Percentiles rank a stretch among this genome's conserved stretches.
phyloP scores from a whole-genome alignment of 352 stramenopile species.

The Peronospora belbahrii region DNA sequence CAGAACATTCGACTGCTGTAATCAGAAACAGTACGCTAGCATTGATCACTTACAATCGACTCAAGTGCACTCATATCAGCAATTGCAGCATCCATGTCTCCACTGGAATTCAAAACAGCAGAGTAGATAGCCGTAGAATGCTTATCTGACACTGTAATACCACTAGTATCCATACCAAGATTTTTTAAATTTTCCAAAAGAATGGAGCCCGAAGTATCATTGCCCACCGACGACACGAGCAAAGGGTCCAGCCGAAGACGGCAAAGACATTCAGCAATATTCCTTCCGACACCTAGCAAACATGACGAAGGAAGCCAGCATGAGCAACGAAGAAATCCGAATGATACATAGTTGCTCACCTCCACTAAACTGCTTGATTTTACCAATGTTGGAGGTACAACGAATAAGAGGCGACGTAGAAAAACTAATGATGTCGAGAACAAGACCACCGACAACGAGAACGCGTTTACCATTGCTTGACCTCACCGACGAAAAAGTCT shows the following conservation, averaged over 20 bases:
- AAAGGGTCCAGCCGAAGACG: slow-evolving; percentile 54
- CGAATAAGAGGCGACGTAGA: slow-evolving; percentile 58
- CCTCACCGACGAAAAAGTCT: slow-evolving; percentile 2
- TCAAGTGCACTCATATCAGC: slow-evolving; percentile 84
- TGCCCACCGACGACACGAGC: slow-evolving; percentile 77
- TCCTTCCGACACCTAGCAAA: slow-evolving; percentile 82
- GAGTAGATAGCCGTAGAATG: slow-evolving; percentile 81
- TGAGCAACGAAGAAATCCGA: too few relatives aligned
- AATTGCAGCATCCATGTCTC: slow-evolving; percentile 80
- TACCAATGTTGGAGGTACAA: slow-evolving; percentile 85
- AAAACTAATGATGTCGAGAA: slow-evolving; percentile 82
- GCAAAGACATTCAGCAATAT: slow-evolving; percentile 86
- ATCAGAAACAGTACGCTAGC: neutral
- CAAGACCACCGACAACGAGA: slow-evolving; percentile 80
- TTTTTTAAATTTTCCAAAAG: slow-evolving; percentile 63
- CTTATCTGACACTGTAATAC: slow-evolving; percentile 41
- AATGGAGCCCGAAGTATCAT: slow-evolving; percentile 60
- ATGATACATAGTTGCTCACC: slow-evolving; percentile 13
- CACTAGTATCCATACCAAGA: slow-evolving; percentile 51
- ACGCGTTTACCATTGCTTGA: slow-evolving; percentile 29
- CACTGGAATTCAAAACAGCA: slow-evolving; percentile 60
- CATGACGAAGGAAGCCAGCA: neutral
- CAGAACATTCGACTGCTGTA: neutral
- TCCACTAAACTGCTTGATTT: slow-evolving; percentile 75
- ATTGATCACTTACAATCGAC: slow-evolving; percentile 41